Evolutionary conservation across 2,329 filamentous ascomycete genomes (phyloP), one percentile per base, ranked within the genome.

Genomic region (Lasiodiplodia citricola): DNA sequence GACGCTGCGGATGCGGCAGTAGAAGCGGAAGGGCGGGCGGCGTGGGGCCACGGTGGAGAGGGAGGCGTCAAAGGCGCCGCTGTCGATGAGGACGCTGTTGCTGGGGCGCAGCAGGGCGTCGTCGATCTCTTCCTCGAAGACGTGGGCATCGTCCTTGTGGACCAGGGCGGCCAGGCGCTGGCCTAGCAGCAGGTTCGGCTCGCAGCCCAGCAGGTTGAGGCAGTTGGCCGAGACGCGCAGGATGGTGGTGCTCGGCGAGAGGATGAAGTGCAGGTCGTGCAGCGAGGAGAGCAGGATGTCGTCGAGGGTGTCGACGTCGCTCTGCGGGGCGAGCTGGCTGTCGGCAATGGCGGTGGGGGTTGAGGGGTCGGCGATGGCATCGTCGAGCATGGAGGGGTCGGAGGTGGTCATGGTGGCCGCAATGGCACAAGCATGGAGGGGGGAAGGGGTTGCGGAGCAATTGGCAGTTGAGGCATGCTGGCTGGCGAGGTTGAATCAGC

Each of bases 1-100:
- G 25, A 63, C 58, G 58, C 58, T 63, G 58, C 58, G 58, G 44
- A 63, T 63, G 25, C 58, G 58, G 58, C 58, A 63, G 44, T 63
- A n/a, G 58, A 63, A 63, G 58, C 58, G 58, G 58, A 63, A 63
- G 21, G 58, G 38, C n/a, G 44, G 44, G n/a, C 44, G 44, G 44
- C 44, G 18, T 0, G 44, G 23, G 25, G 23, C 16, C 18, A 10
- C 16, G 44, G n/a, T 18, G 18, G 38, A 23, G 23, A 37, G 23
- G 7, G 57, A 47, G 18, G 44, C n/a, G 7, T 47, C 44, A 16
- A 47, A 47, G 44, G 44, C n/a, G 18, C 14, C 41, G 41, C 16
- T 44, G 41, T 44, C 16, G 41, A n/a, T 18, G 41, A 16, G 16
- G 41, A 7, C 18, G 16, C 14, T 44, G 41, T 7, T 44, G n/a